Evolutionary conservation across 2,329 filamentous ascomycete genomes (phyloP), one percentile per base, ranked within the genome.

Genomic region (Aspergillus fumigatiaffinis): DNA sequence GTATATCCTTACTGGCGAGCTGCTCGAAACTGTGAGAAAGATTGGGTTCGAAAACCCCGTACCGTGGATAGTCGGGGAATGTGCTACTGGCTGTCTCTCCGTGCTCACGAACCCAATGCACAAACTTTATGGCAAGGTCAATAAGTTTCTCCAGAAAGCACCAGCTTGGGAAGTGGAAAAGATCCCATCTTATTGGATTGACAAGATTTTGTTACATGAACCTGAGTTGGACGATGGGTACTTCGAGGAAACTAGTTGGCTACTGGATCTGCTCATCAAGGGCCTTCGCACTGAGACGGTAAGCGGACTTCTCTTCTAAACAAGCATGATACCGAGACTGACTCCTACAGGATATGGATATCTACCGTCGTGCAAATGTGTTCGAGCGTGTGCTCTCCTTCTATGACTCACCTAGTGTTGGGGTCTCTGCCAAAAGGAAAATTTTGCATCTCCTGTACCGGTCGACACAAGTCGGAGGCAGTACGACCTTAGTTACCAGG

Each of bases 101-200:
- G 85, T 96, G 17, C 76, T 96, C 49, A 83, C 81, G 23, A 87
- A 91, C 60, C 93, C 93, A 0, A 81, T 91, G 17, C 91, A 96
- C 69, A 85, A 84, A 59, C 83, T 97, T 41, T 97, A 96, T 71
- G 84, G 86, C 57, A 96, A 96, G 71, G 78, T 94, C 74, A 96
- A 96, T 77, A 80, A 82, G 5, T 97, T 92, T 71, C 83, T 97
- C 38, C 90, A 90, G 23, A 86, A 86, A 52, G 84, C 86, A 0
- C 92, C 93, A 0, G 74, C 81, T 25, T 97, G 93, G 93, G 81
- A 87, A 12, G 69, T 81, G 10, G 73, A 73, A 28, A 82, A 82
- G 49, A 71, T 87, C 4, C 79, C 83, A 0, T 79, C 79, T 1
- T 84, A 85, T 68, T 86, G 84, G 79, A 76, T 87, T 20, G 84